These are phyloP conservation scores for Cyclostephanos invisitatus DNA, from an alignment of 108 stramenopile species.

Conservation along the genomic window DNA sequence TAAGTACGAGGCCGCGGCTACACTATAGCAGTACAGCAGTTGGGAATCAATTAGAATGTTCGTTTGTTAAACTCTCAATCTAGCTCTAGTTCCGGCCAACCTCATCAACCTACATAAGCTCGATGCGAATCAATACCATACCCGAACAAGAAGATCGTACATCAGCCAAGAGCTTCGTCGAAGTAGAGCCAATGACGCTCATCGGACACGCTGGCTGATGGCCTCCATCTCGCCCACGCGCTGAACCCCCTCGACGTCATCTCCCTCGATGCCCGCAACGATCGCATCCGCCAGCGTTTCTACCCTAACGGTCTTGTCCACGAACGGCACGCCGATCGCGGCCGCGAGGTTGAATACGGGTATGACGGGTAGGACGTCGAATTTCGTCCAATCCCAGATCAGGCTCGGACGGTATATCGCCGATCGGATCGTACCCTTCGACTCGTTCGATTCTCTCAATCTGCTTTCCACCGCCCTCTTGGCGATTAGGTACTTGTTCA, in stretches of 20 bases:
- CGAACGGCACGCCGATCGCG: slow-evolving; percentile 77
- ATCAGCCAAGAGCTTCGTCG: not conserved
- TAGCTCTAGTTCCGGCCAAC: not conserved
- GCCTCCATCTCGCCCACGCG: slow-evolving; percentile 54
- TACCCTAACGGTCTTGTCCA: slow-evolving; percentile 81
- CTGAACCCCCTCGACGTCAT: slow-evolving; percentile 52
- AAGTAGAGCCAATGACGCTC: not conserved
- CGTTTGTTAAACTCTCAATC: not conserved
- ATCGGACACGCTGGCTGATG: slow-evolving; percentile 41
- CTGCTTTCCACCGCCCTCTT: slow-evolving; percentile 76
- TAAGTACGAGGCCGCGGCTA: not conserved
- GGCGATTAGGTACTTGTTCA: slow-evolving; percentile 68
- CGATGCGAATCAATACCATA: not conserved
- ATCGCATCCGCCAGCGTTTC: slow-evolving; percentile 81
- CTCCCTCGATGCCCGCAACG: slow-evolving; percentile 56
- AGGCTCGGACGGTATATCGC: slow-evolving; percentile 74
- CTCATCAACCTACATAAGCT: not conserved
- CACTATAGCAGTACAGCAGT: not conserved
- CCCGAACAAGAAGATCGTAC: not conserved
- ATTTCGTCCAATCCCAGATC: slow-evolving; percentile 84
- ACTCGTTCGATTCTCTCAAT: slow-evolving; percentile 34
- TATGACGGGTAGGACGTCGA: slow-evolving; percentile 63
- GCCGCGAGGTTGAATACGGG: slow-evolving; percentile 75
- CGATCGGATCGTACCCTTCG: slow-evolving; percentile 51
- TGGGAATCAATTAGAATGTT: not conserved